Conservation (phyloP, 768 basidiomycete species). For the Panaeolus cyanescens region DNA sequence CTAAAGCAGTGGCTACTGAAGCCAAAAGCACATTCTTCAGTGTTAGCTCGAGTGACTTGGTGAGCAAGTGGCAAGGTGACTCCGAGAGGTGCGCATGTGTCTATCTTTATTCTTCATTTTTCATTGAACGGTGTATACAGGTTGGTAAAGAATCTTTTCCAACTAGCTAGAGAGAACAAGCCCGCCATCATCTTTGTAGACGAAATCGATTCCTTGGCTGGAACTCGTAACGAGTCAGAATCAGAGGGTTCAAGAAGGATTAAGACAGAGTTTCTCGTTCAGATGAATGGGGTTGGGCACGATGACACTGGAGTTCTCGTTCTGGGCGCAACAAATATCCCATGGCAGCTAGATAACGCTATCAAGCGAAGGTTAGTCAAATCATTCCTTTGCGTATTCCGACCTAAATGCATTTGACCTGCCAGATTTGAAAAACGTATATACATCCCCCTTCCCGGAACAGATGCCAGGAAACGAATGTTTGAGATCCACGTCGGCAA, state of each 20-base stretch:
- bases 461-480: constrained; percentile 91
- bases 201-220: constrained; percentile 95
- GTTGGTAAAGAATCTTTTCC: constrained; percentile 93
- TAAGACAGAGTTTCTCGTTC: constrained; percentile 97
- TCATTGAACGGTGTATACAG: constrained; percentile 36
- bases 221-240: constrained; percentile 95
- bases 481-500: constrained; percentile 95
- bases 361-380: constrained; percentile 85
- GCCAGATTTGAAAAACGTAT: constrained; percentile 94
- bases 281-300: constrained; percentile 99
- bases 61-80: constrained; percentile 99
- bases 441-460: constrained; percentile 95
- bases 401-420: background rate
- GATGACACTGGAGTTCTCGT: constrained; percentile 97
- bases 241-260: constrained; percentile 96
- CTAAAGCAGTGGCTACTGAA: constrained; percentile 98
- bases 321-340: constrained; percentile 97
- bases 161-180: constrained; percentile 94
- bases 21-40: constrained; percentile 99
- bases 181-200: constrained; percentile 99
- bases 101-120: background rate
- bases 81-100: constrained; percentile 75
- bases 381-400: background rate
- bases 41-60: constrained; percentile 92
- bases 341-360: constrained; percentile 96